Evolutionary conservation across 2,329 filamentous ascomycete genomes (phyloP).

Genomic region (Neocatenulostroma microsporum): DNA sequence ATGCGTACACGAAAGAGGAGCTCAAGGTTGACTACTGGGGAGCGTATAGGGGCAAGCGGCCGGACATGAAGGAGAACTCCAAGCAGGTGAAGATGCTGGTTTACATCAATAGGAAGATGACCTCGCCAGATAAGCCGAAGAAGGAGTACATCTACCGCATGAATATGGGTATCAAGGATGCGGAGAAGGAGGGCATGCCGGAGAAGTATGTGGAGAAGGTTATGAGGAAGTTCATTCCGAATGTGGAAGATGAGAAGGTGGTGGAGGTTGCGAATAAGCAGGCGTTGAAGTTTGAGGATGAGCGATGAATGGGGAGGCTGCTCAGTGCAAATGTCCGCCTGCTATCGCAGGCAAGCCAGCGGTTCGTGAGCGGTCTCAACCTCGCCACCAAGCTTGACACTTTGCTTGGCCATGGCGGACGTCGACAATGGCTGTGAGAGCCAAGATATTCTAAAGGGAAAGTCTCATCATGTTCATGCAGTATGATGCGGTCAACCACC

Average conservation of each 20-base stretch:
- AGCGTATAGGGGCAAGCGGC: conserved; percentile 10
- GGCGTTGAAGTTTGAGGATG: conserved; percentile 24
- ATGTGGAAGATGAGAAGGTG: conserved; percentile 19
- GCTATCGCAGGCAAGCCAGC: too few relatives aligned
- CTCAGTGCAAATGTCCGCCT: too few relatives aligned
- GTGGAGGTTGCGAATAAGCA: conserved; percentile 31
- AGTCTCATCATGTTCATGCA: too few relatives aligned
- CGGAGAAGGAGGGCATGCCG: conserved; percentile 47
- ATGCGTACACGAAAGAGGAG: conserved; percentile 51
- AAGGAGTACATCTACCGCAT: conserved; percentile 57
- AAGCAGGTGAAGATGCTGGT: conserved; percentile 41
- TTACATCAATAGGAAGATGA: conserved; percentile 49
- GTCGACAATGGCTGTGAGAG: too few relatives aligned
- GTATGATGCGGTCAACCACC: too few relatives aligned
- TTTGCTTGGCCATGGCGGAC: too few relatives aligned
- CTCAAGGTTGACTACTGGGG: conserved; percentile 40
- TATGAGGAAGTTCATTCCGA: conserved; percentile 46
- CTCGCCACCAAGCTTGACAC: too few relatives aligned
- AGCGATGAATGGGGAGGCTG: too few relatives aligned
- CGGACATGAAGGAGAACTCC: conserved; percentile 21
- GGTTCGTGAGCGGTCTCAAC: too few relatives aligned
- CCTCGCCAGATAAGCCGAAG: conserved; percentile 36
- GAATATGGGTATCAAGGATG: conserved; percentile 57
- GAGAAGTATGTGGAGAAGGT: conserved; percentile 47
- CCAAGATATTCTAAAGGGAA: too few relatives aligned